These are phyloP conservation scores for Eleusine coracana DNA, from an alignment of 176 grass and related monocot genomes.

Conservation along the genomic window DNA sequence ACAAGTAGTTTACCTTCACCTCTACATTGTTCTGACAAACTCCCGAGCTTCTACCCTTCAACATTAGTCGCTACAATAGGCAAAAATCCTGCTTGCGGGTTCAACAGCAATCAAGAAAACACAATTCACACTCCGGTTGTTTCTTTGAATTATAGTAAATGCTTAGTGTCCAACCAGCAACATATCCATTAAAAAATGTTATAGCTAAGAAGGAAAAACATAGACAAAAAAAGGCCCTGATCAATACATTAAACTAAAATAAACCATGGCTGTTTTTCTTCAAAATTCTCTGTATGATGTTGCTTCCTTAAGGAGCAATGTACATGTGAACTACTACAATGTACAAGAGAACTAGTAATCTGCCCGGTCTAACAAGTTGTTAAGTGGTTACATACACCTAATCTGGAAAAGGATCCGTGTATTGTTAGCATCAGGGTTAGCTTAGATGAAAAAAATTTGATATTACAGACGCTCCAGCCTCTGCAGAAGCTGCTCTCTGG, in stretches of 20 bases:
- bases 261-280: conserved; percentile 12
- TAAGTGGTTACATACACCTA: conserved; percentile 23
- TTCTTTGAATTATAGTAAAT: conserved; percentile 22
- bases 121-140: background rate
- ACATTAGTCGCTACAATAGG: background rate
- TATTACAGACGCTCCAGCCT: conserved; percentile 17
- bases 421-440: conserved; percentile 53
- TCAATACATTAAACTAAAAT: background rate
- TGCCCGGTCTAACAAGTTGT: conserved; percentile 12
- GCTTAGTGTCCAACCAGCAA: background rate
- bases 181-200: background rate
- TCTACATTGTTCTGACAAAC: background rate
- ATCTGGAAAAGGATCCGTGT: conserved; percentile 5
- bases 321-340: conserved; percentile 45
- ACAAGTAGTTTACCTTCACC: conserved; percentile 3
- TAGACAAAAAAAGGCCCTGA: background rate
- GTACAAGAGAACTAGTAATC: background rate
- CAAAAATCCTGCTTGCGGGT: background rate
- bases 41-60: background rate
- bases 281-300: conserved; percentile 29
- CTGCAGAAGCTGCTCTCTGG: conserved; percentile 27
- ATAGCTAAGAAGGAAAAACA: background rate
- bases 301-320: conserved; percentile 35
- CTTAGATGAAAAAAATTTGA: conserved; percentile 32
- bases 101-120: background rate